Conservation (phyloP, 257 asterid species). For the Nicotiana paniculata region DNA sequence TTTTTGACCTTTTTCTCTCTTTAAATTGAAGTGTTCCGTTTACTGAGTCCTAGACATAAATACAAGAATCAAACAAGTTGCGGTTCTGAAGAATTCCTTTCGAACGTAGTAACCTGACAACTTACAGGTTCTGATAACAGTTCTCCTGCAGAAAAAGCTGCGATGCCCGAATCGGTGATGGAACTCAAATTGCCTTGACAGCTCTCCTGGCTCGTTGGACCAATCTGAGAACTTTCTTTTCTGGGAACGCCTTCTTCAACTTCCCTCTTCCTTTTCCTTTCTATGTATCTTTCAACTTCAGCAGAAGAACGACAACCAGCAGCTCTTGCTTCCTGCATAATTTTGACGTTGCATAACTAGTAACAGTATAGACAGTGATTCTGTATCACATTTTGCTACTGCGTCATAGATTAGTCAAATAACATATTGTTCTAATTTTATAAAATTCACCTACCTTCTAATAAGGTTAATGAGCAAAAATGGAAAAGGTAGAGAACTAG, state of each 20-base stretch:
- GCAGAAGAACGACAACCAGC: conserved; percentile 66
- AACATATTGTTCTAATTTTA: background rate
- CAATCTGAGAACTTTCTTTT: conserved; percentile 49
- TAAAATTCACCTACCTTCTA: background rate
- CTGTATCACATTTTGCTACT: background rate
- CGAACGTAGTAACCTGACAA: background rate
- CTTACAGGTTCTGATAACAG: conserved; percentile 72
- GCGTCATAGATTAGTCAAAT: background rate
- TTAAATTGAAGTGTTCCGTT: background rate
- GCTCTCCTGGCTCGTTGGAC: conserved; percentile 48
- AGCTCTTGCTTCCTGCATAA: conserved; percentile 68
- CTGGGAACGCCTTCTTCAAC: conserved; percentile 38
- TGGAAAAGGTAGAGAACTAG: background rate
- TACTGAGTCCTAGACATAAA: background rate
- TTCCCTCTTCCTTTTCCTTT: conserved; percentile 48
- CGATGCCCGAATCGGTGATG: conserved; percentile 27
- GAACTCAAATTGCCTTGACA: conserved; percentile 38
- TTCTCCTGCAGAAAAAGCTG: conserved; percentile 36
- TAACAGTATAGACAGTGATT: background rate
- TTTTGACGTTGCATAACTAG: background rate
- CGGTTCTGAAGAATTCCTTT: background rate
- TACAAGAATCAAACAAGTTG: background rate
- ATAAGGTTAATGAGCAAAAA: background rate
- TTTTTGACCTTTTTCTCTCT: too few species aligned
- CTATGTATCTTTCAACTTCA: conserved; percentile 64